These are phyloP conservation scores for Teunomyces atbi DNA, from an alignment of 805 yeast genomes.

Conservation along the genomic window DNA sequence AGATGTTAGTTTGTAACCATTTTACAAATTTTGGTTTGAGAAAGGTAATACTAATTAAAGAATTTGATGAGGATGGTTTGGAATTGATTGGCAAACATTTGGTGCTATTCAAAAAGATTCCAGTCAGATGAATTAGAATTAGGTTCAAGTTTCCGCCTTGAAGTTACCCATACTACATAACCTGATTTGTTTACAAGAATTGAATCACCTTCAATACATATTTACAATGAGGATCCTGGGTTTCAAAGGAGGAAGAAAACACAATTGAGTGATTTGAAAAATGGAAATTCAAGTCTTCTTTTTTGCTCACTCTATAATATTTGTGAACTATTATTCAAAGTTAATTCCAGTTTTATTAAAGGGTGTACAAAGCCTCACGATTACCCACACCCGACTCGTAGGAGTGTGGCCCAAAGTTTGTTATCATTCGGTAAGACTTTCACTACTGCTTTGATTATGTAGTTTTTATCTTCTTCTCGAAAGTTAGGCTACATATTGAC, in stretches of 20 bases:
- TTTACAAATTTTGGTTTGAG: not conserved
- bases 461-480: constrained; percentile 14
- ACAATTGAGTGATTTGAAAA: not conserved
- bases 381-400: constrained; percentile 24
- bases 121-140: constrained; percentile 57
- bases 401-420: constrained; percentile 40
- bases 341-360: not conserved
- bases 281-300: not conserved
- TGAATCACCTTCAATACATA: constrained; percentile 40
- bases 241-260: not conserved
- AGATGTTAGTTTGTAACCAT: not conserved
- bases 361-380: not conserved
- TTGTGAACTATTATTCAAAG: not conserved
- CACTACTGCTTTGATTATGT: constrained; percentile 20
- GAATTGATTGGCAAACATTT: constrained; percentile 30
- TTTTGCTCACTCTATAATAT: not conserved
- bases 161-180: constrained; percentile 43
- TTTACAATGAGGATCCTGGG: constrained; percentile 38
- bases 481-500: constrained; percentile 32
- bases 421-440: constrained; percentile 26
- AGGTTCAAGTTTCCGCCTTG: constrained; percentile 47
- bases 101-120: constrained; percentile 45
- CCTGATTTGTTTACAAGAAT: constrained; percentile 27
- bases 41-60: constrained; percentile 33
- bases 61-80: constrained; percentile 44